Conservation (phyloP, 768 basidiomycete genomes). For the Pulveroboletus ravenelii region DNA sequence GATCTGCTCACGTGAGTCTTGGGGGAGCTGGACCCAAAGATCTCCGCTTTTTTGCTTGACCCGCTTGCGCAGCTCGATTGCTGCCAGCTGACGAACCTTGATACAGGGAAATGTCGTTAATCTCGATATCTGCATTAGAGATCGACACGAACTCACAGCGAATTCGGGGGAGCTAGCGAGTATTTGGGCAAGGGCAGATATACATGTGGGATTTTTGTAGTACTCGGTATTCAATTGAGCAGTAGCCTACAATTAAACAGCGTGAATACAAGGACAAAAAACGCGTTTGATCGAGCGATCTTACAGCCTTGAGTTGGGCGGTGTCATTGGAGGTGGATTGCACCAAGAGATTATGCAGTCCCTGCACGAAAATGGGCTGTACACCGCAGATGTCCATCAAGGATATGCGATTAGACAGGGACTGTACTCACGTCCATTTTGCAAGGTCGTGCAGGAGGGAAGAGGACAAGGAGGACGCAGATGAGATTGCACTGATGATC, state of each 20-base stretch:
- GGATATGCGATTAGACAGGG: background rate
- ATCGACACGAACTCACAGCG: conserved; percentile 51
- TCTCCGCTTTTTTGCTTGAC: conserved; percentile 73
- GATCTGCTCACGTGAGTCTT: conserved; percentile 71
- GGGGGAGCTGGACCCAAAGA: conserved; percentile 72
- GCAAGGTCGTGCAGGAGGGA: conserved; percentile 20
- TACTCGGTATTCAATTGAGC: conserved; percentile 85
- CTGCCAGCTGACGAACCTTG: conserved; percentile 94
- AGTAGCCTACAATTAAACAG: conserved; percentile 61
- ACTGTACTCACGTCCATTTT: conserved; percentile 29
- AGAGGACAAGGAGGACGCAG: conserved; percentile 27
- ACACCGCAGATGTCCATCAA: conserved; percentile 4
- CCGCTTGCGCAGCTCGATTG: conserved; percentile 95
- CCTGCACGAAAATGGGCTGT: conserved; percentile 71
- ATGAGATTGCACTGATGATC: conserved; percentile 27
- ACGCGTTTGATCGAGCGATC: conserved; percentile 34
- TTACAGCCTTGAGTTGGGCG: conserved; percentile 78
- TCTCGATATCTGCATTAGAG: conserved; percentile 4
- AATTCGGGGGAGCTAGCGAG: conserved; percentile 80
- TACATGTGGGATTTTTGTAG: conserved; percentile 88
- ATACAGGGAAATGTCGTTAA: conserved; percentile 1
- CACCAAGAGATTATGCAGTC: conserved; percentile 78
- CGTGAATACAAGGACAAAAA: conserved; percentile 11
- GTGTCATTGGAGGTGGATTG: conserved; percentile 85
- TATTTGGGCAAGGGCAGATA: conserved; percentile 85